Evolutionary conservation across 768 basidiomycete species (phyloP).

Genomic region (Pulveroboletus sp.): DNA sequence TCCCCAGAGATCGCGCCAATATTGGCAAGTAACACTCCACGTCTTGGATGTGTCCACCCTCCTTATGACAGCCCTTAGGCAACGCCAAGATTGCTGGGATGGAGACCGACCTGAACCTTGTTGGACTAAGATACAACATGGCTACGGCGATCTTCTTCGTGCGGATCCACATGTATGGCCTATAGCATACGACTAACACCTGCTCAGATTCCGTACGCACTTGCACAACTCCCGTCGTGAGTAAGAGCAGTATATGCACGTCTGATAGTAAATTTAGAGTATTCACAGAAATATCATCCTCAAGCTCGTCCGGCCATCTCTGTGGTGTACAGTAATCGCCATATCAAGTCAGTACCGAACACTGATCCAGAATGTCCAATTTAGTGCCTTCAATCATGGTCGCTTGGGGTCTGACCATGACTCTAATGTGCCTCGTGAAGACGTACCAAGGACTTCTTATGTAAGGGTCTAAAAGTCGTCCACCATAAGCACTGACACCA

Average conservation of each 20-base stretch:
- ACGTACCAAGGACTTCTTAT: slow-evolving; percentile 24
- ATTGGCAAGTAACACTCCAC: slow-evolving; percentile 30
- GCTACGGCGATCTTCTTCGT: slow-evolving; percentile 38
- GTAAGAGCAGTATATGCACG: slow-evolving; percentile 5
- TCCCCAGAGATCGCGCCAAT: slow-evolving; percentile 39
- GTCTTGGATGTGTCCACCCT: not conserved
- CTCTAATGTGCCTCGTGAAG: slow-evolving; percentile 35
- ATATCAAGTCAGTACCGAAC: not conserved
- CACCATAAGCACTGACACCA: not conserved
- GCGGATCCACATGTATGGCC: not conserved
- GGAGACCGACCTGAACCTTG: slow-evolving; percentile 34
- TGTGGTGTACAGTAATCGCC: slow-evolving; percentile 25
- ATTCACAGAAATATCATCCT: slow-evolving; percentile 32
- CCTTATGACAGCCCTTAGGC: slow-evolving; percentile 23
- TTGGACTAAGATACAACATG: slow-evolving; percentile 35
- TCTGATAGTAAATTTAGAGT: not conserved
- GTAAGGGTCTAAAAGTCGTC: slow-evolving; percentile 18
- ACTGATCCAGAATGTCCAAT: slow-evolving; percentile 5
- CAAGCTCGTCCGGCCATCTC: slow-evolving; percentile 31
- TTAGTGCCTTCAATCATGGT: slow-evolving; percentile 37
- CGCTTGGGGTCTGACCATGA: slow-evolving; percentile 34
- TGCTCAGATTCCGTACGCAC: slow-evolving; percentile 31
- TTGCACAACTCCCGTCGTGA: slow-evolving; percentile 38
- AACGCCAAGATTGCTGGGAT: slow-evolving; percentile 45
- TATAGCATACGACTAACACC: not conserved